Evolutionary conservation across 208 protist genomes (phyloP), one percentile per base, ranked within the genome.

Genomic region (Leishmania braziliensis): DNA sequence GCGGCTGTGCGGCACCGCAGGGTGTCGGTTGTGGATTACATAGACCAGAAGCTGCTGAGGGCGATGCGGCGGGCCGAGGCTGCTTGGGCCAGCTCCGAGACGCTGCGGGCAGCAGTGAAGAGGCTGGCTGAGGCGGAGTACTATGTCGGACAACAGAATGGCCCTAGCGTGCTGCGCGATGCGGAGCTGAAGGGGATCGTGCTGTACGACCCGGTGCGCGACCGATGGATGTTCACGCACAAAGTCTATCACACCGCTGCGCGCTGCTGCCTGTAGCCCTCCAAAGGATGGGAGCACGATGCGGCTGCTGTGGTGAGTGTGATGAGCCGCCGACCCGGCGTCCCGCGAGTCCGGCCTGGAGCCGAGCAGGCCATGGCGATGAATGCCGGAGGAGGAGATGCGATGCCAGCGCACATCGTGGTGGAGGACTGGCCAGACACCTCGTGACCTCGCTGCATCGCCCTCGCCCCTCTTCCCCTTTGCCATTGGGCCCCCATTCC

Each of bases 211-310:
- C 88, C 93, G 3, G 86, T 96, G 63, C 79, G 88, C 29, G 93
- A 96, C 84, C 82, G 82, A 18, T 96, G 93, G 93, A 81, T 93
- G 14, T 96, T 96, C 75, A 75, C 83, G 5, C 80, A 86, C 78
- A 92, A 95, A 70, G 88, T 93, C 3, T 89, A 91, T 60, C 93
- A 96, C 77, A 95, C 93, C 4, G 93, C 93, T 12, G 89, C 86
- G 58, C 82, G 81, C 53, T 86, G 89, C 74, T 86, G 83, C 33
- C 82, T 92, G 56, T 84, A 83, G 36, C 81, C 26, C 69, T 54
- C 36, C 46, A 0, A 8, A 86, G 46, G 81, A 18, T 20, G n/a
- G 5, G 20, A 16, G 26, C 63, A 69, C n/a, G 36, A 26, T 6
- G 4, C 14, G 5, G 36, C 46, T 33, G 62, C 8, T 39, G 62